phyloP scores from a whole-genome alignment of 148 eudicot species.

The Diospyros lotus region DNA sequence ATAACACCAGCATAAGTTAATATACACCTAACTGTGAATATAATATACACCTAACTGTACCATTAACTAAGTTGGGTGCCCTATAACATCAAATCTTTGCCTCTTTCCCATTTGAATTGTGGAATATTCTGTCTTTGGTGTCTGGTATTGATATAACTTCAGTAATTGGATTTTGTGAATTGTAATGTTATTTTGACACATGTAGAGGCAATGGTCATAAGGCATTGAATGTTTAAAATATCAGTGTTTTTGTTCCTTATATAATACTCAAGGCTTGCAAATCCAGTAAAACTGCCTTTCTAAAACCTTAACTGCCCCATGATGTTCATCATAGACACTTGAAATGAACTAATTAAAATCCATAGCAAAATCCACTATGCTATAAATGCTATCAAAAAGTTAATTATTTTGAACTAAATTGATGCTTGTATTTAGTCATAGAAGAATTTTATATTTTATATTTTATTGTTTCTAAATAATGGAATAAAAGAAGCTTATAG shows the following conservation, averaged over 20 bases:
- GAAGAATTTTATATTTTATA: too few relatives aligned
- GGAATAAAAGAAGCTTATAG: too few relatives aligned
- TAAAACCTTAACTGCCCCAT: background rate
- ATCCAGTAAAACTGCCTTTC: background rate
- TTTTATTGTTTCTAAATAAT: background rate
- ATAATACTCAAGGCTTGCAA: background rate
- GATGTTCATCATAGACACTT: background rate
- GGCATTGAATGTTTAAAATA: background rate
- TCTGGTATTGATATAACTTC: background rate
- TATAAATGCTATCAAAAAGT: background rate
- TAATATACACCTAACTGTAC: too few relatives aligned
- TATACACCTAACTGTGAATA: too few relatives aligned
- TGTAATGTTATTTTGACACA: too few relatives aligned
- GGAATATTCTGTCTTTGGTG: background rate
- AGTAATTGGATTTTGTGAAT: too few relatives aligned
- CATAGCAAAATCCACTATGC: background rate
- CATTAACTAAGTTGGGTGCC: background rate
- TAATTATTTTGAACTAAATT: too few relatives aligned
- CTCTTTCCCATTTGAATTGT: background rate
- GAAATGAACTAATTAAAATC: background rate
- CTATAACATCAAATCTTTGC: background rate
- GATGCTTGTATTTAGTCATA: too few relatives aligned
- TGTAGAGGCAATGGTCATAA: background rate
- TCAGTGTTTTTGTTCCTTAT: too few relatives aligned
- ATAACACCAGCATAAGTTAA: too few relatives aligned